A percentile compares a stretch with the other conserved stretches of the same genome.
These are phyloP conservation scores for Ceraceosorus bombacis DNA, from an alignment of 1,284 basidiomycete species.

Conservation along the genomic window DNA sequence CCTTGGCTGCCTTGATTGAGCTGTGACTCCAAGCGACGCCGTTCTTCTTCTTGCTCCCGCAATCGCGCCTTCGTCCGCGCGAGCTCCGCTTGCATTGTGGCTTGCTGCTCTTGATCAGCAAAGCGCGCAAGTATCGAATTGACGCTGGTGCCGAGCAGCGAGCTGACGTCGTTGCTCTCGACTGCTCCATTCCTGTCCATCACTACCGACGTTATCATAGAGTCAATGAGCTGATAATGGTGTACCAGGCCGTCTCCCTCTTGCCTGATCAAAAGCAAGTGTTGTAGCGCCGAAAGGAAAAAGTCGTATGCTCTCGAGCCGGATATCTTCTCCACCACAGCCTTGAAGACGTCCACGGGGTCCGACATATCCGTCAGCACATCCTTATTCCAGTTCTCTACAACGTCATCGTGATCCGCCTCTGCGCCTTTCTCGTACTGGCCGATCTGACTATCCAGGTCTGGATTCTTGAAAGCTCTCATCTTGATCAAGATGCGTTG, in stretches of 20 bases:
- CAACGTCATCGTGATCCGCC: slow-evolving; percentile 69
- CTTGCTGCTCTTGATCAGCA: slow-evolving; percentile 79
- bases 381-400: slow-evolving; percentile 68
- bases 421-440: slow-evolving; percentile 64
- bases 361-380: slow-evolving; percentile 70
- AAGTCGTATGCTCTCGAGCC: slow-evolving; percentile 74
- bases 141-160: slow-evolving; percentile 80
- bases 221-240: slow-evolving; percentile 87
- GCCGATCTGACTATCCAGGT: slow-evolving; percentile 64
- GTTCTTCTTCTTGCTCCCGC: slow-evolving; percentile 43
- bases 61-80: slow-evolving; percentile 57
- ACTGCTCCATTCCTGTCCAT: slow-evolving; percentile 69
- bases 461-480: slow-evolving; percentile 58
- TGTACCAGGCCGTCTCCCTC: slow-evolving; percentile 67
- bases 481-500: slow-evolving; percentile 67
- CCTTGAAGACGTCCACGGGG: slow-evolving; percentile 79
- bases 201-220: slow-evolving; percentile 84
- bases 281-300: slow-evolving; percentile 84
- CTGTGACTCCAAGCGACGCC: slow-evolving; percentile 63
- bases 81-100: slow-evolving; percentile 70
- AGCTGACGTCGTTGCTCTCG: slow-evolving; percentile 64
- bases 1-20: slow-evolving; percentile 72
- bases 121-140: slow-evolving; percentile 81
- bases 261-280: slow-evolving; percentile 79
- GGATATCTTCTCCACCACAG: slow-evolving; percentile 65